Conservation (phyloP, 2,329 filamentous ascomycete species). For the Microcyclospora tardicrescens region DNA sequence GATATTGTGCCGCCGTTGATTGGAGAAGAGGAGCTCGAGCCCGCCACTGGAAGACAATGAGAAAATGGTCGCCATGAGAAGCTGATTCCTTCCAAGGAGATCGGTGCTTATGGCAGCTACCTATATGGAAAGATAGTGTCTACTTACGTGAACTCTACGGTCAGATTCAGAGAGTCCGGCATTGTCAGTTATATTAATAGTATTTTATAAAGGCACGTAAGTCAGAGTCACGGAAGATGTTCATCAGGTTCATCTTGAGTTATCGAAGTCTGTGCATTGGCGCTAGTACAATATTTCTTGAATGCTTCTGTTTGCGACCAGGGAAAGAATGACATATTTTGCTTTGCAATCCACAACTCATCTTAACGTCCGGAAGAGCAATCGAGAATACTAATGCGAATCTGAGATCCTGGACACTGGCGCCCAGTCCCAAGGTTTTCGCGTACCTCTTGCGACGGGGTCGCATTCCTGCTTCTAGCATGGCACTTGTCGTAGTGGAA, state of each 20-base stretch:
- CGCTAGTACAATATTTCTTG: too few relatives aligned
- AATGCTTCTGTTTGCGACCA: neutral
- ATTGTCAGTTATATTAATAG: too few relatives aligned
- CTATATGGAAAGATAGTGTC: neutral
- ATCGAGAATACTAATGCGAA: slow-evolving; percentile 6
- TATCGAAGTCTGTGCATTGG: too few relatives aligned
- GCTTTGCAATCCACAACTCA: too few relatives aligned
- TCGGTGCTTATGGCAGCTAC: too few relatives aligned
- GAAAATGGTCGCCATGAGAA: too few relatives aligned
- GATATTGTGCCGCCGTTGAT: slow-evolving; percentile 61
- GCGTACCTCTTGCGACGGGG: slow-evolving; percentile 40
- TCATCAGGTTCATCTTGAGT: too few relatives aligned
- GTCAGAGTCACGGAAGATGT: too few relatives aligned
- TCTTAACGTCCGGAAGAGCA: too few relatives aligned
- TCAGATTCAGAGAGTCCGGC: too few relatives aligned
- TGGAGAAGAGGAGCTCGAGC: slow-evolving; percentile 84
- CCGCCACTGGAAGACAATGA: slow-evolving; percentile 48
- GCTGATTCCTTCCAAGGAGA: too few relatives aligned
- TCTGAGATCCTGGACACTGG: slow-evolving; percentile 21
- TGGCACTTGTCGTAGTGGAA: slow-evolving; percentile 18
- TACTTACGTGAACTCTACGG: neutral
- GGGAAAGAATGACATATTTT: neutral
- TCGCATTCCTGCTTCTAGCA: slow-evolving; percentile 12
- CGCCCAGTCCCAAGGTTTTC: slow-evolving; percentile 39
- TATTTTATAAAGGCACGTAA: too few relatives aligned